Evolutionary conservation across 371 early-diverging fungal species (phyloP).

Genomic region (Quaeritorhiza haematococci): DNA sequence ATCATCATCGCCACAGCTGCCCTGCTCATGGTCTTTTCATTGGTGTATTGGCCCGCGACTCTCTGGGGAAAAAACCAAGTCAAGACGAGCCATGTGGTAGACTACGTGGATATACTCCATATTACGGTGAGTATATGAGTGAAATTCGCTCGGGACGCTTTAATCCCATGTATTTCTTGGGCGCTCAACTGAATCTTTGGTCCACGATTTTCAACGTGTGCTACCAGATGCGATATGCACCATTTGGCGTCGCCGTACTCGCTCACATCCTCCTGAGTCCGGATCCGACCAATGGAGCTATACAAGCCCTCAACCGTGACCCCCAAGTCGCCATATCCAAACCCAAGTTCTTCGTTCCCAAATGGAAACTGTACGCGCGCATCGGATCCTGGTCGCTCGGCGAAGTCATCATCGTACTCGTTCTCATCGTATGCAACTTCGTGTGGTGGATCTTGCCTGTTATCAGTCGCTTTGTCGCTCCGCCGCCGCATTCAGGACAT

Average conservation of each 20-base stretch:
- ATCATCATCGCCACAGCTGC: too few relatives aligned
- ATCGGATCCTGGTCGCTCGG: constrained; percentile 10
- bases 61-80: too few relatives aligned
- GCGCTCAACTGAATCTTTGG: too few relatives aligned
- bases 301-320: neutral
- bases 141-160: too few relatives aligned
- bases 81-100: too few relatives aligned
- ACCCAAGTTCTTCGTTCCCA: neutral
- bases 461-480: neutral
- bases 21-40: too few relatives aligned
- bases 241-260: neutral
- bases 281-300: neutral
- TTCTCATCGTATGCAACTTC: constrained; percentile 6
- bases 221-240: neutral
- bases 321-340: neutral
- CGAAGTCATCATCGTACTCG: constrained; percentile 4
- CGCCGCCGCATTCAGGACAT: too few relatives aligned
- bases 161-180: too few relatives aligned
- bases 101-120: too few relatives aligned
- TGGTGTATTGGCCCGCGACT: too few relatives aligned
- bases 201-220: too few relatives aligned
- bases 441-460: constrained; percentile 12
- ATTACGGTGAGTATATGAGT: too few relatives aligned
- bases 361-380: neutral
- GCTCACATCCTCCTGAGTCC: neutral